A percentile compares a stretch with the other conserved stretches of the same genome.
phyloP scores from a whole-genome alignment of 2,329 filamentous ascomycete genomes.

The Fonsecaea pugnacius region DNA sequence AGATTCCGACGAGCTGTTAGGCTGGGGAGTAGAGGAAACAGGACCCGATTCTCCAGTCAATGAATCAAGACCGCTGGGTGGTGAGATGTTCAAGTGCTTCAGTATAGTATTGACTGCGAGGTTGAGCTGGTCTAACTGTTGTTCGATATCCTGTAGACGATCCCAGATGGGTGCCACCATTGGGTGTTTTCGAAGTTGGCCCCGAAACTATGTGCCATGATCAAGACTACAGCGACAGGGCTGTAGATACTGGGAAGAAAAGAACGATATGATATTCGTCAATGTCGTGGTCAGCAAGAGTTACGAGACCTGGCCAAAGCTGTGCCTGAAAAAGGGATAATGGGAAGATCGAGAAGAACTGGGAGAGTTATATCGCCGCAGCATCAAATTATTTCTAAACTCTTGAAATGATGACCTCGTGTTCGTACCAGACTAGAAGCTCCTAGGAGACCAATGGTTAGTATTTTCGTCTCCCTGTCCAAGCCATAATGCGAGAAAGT shows the following conservation, averaged over 20 bases:
- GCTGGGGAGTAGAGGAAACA: neutral
- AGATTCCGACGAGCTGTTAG: too few relatives aligned
- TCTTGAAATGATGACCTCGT: neutral
- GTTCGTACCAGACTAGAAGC: neutral
- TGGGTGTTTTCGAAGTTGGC: conserved; percentile 11
- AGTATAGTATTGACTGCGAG: conserved; percentile 11
- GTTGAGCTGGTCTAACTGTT: conserved; percentile 12
- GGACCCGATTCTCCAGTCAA: neutral
- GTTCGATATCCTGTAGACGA: conserved; percentile 15
- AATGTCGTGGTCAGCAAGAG: neutral
- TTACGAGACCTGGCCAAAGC: too few relatives aligned
- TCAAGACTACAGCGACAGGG: neutral
- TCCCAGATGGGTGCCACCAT: conserved; percentile 19
- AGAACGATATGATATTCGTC: neutral
- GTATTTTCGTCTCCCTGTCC: neutral
- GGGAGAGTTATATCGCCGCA: neutral
- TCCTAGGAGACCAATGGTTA: neutral
- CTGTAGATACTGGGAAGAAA: neutral
- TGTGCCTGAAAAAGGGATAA: neutral
- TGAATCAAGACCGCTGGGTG: neutral
- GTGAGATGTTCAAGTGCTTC: conserved; percentile 11
- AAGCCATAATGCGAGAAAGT: neutral
- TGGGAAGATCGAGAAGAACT: neutral
- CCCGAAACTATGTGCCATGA: conserved; percentile 11
- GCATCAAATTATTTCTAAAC: neutral